These are phyloP conservation scores for Sphaerostilbella broomeana DNA, from an alignment of 2,329 filamentous ascomycete species.

Conservation along the genomic window DNA sequence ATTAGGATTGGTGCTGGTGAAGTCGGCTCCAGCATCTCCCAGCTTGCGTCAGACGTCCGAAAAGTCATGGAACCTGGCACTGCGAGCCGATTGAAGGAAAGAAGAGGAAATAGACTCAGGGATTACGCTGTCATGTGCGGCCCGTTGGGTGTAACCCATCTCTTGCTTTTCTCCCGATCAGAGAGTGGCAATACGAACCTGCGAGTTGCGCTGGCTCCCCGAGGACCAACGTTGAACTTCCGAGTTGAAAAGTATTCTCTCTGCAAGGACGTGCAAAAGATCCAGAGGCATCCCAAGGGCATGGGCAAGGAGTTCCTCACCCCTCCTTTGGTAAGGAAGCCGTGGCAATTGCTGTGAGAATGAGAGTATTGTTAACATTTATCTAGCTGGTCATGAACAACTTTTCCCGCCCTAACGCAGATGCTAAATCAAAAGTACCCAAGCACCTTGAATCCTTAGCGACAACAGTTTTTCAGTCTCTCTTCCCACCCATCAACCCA, in stretches of 20 bases:
- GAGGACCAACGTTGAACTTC: slow-evolving; percentile 90
- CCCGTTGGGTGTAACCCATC: slow-evolving; percentile 84
- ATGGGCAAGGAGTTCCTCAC: slow-evolving; percentile 80
- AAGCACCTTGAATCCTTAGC: slow-evolving; percentile 90
- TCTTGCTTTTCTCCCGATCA: slow-evolving; percentile 88
- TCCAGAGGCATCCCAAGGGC: slow-evolving; percentile 74
- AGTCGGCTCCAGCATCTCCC: slow-evolving; percentile 83
- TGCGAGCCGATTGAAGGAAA: slow-evolving; percentile 80
- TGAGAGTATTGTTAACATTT: slow-evolving; percentile 26
- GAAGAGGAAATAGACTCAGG: slow-evolving; percentile 77
- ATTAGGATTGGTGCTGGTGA: slow-evolving; percentile 93
- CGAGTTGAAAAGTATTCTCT: slow-evolving; percentile 91
- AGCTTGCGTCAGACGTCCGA: slow-evolving; percentile 85
- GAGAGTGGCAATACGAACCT: slow-evolving; percentile 87
- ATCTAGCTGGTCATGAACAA: slow-evolving; percentile 92
- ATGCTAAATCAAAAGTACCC: slow-evolving; percentile 64
- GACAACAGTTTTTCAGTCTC: slow-evolving; percentile 89
- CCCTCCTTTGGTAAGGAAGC: slow-evolving; percentile 62
- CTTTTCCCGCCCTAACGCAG: slow-evolving; percentile 62
- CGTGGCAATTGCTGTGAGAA: too few relatives aligned
- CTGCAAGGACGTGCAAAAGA: slow-evolving; percentile 80
- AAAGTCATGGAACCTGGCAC: slow-evolving; percentile 95
- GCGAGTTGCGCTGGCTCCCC: slow-evolving; percentile 76
- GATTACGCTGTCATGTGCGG: slow-evolving; percentile 97
- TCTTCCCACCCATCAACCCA: slow-evolving; percentile 93